Percentiles rank a stretch among this genome's conserved stretches.
These are phyloP conservation scores for Cornus florida DNA, from an alignment of 148 eudicot species.

Conservation along the genomic window DNA sequence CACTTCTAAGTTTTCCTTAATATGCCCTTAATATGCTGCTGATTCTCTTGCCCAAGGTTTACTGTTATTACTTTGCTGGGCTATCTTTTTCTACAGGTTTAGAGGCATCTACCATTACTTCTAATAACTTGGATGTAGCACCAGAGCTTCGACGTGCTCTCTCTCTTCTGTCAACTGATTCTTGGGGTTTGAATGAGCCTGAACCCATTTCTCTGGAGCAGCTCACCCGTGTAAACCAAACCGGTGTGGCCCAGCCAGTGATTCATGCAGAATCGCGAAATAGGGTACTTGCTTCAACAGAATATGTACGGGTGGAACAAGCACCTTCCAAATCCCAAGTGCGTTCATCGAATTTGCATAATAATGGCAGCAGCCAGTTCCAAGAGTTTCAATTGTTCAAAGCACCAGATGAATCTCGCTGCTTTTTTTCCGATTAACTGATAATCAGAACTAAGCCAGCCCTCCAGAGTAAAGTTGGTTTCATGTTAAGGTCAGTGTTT, in stretches of 20 bases:
- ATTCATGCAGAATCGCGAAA: neutral
- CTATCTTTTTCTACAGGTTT: conserved; percentile 24
- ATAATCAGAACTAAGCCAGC: neutral
- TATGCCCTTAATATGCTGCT: too few relatives aligned
- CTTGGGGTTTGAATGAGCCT: conserved; percentile 41
- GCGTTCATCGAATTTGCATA: conserved; percentile 5
- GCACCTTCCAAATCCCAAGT: neutral
- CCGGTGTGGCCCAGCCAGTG: conserved; percentile 13
- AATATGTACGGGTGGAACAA: neutral
- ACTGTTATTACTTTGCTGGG: neutral
- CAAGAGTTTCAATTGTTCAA: conserved; percentile 21
- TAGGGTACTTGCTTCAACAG: neutral
- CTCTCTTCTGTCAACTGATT: conserved; percentile 42
- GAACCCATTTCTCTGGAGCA: conserved; percentile 34
- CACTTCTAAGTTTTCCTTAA: too few relatives aligned
- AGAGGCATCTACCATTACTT: conserved; percentile 19
- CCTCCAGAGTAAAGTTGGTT: too few relatives aligned
- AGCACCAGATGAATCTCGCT: conserved; percentile 12
- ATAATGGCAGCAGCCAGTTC: conserved; percentile 15
- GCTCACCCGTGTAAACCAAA: conserved; percentile 19
- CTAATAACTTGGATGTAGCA: conserved; percentile 43
- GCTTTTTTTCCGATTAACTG: conserved; percentile 15
- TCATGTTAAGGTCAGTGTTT: neutral
- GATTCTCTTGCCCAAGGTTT: too few relatives aligned
- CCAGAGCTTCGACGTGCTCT: conserved; percentile 63